These are phyloP conservation scores for Rhizophagus prolifer DNA, from an alignment of 192 early-diverging fungal species.

Conservation along the genomic window DNA sequence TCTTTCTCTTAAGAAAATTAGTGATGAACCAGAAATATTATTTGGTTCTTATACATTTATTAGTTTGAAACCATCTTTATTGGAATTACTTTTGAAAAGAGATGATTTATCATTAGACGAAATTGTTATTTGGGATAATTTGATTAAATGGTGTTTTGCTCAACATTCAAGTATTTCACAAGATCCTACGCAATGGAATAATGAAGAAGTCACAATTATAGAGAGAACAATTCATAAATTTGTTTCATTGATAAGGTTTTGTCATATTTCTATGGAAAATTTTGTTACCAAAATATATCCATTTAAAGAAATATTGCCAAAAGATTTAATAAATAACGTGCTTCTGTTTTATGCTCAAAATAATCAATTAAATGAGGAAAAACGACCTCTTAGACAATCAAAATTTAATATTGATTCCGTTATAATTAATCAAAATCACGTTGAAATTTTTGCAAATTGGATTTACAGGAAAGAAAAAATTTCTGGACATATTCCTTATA, in stretches of 20 bases:
- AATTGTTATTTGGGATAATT: background rate
- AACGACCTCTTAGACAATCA: background rate
- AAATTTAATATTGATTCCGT: background rate
- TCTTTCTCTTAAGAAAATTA: background rate
- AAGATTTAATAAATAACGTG: background rate
- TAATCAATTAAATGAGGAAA: background rate
- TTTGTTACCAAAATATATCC: no score
- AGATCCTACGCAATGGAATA: background rate
- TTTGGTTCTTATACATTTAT: constrained; percentile 1
- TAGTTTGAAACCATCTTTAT: background rate
- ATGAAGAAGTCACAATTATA: background rate
- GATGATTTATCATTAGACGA: background rate
- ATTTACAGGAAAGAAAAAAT: background rate
- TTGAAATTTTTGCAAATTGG: background rate
- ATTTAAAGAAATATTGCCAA: background rate
- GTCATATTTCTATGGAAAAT: no score
- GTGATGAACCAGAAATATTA: background rate
- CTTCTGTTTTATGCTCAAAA: background rate
- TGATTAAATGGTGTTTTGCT: background rate
- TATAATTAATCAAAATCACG: no score
- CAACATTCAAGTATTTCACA: background rate
- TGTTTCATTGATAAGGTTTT: no score
- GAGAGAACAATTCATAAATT: no score
- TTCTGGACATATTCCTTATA: no score
- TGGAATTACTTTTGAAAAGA: background rate